Base-by-base conservation (phyloP, 2,329 filamentous ascomycete species). In the Ascochyta clinopodiicola region DNA sequence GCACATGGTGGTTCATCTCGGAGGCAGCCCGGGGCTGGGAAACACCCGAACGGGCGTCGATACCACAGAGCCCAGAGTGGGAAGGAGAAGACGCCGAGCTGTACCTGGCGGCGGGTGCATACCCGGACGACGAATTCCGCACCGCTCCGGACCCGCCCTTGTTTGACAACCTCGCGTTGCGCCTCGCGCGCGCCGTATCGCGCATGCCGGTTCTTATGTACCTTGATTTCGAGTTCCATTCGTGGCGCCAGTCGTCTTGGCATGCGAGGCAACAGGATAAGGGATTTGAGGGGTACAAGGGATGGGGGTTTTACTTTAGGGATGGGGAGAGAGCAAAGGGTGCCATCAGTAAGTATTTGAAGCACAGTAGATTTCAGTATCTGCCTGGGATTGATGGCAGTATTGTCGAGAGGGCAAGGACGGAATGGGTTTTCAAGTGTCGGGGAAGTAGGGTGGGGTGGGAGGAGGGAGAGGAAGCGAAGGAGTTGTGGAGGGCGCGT, bases 211-310 rank as follows among this genome's bases (percentile, higher is more conserved):
- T 32, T 34, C 40, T 44, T 32, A 44, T 44, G 40, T 44, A 44
- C 40, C 40, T 44, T 34, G 40, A 44, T 44, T 27, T 44, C 25
- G 40, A 44, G 40, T 44, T 44, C 40, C 40, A 44, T 44, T 44
- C 40, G 40, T 44, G 27, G 25, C 25, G 40, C 25, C 40, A 44
- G 40, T 44, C 27, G 40, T 44, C 40, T 44, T 44, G 40, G 40
- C 15, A 44, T 44, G 40, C 40, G 44, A 46, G 22, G 44, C 44
- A 46, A 46, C 44, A 46, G 32, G 44, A 46, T 46, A 36, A 46
- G 44, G 44, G 44, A 47, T 47, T 47, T 39, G 34, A 47, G 35
- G 44, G 44, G 44, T 47, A 47, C 44, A 47, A 47, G 43, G 31
- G 43, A 36, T 45, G 43, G 43, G 43, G 43, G 19, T 36, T 45